Conservation (phyloP, 2,329 filamentous ascomycete genomes). For the Trichoderma sp. region DNA sequence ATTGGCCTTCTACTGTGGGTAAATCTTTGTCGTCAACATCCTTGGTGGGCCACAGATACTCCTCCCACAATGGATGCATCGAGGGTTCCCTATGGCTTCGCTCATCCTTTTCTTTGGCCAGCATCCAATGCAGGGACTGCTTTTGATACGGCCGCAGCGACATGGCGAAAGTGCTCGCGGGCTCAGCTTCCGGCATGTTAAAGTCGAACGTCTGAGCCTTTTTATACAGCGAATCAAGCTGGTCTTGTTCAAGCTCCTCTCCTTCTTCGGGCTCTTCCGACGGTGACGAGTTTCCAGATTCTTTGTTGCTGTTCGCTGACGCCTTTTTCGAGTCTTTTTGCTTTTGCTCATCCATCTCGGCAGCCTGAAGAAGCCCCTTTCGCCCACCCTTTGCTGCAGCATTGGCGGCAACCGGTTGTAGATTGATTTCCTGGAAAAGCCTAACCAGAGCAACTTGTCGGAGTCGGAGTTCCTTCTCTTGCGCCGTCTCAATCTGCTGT, state of each 20-base stretch:
- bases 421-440: conserved; percentile 84
- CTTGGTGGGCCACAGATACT: conserved; percentile 86
- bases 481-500: conserved; percentile 76
- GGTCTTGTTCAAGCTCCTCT: conserved; percentile 90
- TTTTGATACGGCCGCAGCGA: conserved; percentile 89
- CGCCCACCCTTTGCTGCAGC: conserved; percentile 78
- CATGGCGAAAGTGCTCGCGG: conserved; percentile 80
- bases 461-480: conserved; percentile 81
- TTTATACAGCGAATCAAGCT: conserved; percentile 89
- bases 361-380: conserved; percentile 83
- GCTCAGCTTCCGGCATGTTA: conserved; percentile 82
- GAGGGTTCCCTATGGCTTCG: conserved; percentile 72
- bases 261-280: conserved; percentile 79
- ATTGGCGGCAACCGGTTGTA: conserved; percentile 76
- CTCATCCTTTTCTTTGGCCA: conserved; percentile 85
- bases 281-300: conserved; percentile 53
- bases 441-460: conserved; percentile 87
- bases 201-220: conserved; percentile 99
- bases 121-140: conserved; percentile 95
- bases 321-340: conserved; percentile 56
- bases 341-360: conserved; percentile 82
- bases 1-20: conserved; percentile 65
- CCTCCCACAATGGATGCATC: conserved; percentile 98
- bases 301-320: conserved; percentile 34
- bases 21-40: conserved; percentile 84